phyloP scores from a whole-genome alignment of 495 filamentous ascomycete genomes.

The Sordaria brevicollis region DNA sequence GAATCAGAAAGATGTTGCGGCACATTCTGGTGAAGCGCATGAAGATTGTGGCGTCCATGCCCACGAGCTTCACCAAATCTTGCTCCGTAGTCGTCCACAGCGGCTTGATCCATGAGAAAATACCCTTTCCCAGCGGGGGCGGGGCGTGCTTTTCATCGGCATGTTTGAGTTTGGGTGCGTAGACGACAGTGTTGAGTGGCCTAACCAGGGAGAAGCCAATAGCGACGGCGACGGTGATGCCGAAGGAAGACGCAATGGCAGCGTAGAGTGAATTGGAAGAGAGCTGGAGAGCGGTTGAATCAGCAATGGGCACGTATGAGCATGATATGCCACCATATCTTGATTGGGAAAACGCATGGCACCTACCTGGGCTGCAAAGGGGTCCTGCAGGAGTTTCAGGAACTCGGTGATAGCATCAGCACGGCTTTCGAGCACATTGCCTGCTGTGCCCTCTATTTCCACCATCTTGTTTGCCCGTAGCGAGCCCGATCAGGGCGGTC shows the following conservation, averaged over 20 bases:
- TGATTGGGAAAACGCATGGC: neutral
- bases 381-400: constrained; percentile 35
- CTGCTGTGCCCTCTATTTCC: constrained; percentile 8
- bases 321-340: neutral
- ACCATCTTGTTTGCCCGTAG: constrained; percentile 11
- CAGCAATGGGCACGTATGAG: neutral
- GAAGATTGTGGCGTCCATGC: constrained; percentile 86
- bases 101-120: constrained; percentile 77
- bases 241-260: constrained; percentile 74
- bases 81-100: constrained; percentile 66
- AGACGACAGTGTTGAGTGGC: constrained; percentile 82
- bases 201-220: constrained; percentile 79
- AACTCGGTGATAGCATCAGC: constrained; percentile 23
- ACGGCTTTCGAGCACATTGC: constrained; percentile 11
- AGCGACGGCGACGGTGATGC: constrained; percentile 58
- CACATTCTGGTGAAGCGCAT: constrained; percentile 85
- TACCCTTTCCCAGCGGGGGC: constrained; percentile 76
- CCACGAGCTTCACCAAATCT: constrained; percentile 64
- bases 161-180: constrained; percentile 89
- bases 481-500: constrained; percentile 4
- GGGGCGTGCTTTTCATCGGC: constrained; percentile 86
- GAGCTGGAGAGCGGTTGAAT: constrained; percentile 11
- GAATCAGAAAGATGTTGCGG: constrained; percentile 70
- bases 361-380: constrained; percentile 35
- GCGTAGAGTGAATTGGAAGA: constrained; percentile 50